A percentile compares a stretch with the other conserved stretches of the same genome.
These are phyloP conservation scores for Phialophora verrucosa DNA, from an alignment of 2,329 filamentous ascomycete genomes.

Conservation along the genomic window DNA sequence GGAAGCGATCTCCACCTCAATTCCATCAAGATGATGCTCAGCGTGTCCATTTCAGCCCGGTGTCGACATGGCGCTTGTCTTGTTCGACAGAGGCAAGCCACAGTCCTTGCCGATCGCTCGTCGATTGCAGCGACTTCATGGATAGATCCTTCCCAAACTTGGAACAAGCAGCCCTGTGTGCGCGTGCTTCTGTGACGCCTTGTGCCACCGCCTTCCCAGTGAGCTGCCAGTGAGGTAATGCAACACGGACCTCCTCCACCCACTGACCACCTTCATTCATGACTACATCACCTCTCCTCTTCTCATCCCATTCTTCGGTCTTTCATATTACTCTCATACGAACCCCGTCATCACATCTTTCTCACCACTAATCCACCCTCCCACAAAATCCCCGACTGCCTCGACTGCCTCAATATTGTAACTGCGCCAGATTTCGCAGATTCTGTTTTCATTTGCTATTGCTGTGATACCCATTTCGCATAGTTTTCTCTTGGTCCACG, in stretches of 20 bases:
- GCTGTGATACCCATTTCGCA: slow-evolving; percentile 31
- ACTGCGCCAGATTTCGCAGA: slow-evolving; percentile 2
- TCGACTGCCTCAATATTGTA: not conserved
- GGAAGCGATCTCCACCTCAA: slow-evolving; percentile 9
- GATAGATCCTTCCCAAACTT: slow-evolving; percentile 14
- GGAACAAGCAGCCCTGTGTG: slow-evolving; percentile 16
- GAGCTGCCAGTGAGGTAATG: slow-evolving; percentile 24
- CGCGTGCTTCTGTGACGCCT: slow-evolving; percentile 19
- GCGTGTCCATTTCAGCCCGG: slow-evolving; percentile 9
- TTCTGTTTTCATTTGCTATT: slow-evolving; percentile 13
- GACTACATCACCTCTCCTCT: slow-evolving; percentile 26
- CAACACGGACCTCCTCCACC: slow-evolving; percentile 10
- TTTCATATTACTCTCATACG: slow-evolving; percentile 1
- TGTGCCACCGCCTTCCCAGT: slow-evolving; percentile 13
- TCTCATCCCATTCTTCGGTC: not conserved
- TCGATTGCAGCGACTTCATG: slow-evolving; percentile 12
- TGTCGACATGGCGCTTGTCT: slow-evolving; percentile 2
- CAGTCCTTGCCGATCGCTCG: slow-evolving; percentile 13
- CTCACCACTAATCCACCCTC: slow-evolving; percentile 10
- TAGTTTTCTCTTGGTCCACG: not conserved
- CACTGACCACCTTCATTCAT: slow-evolving; percentile 11
- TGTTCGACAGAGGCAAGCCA: slow-evolving; percentile 14
- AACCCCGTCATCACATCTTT: slow-evolving; percentile 1
- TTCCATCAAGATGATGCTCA: slow-evolving; percentile 13
- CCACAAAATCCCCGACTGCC: slow-evolving; percentile 3